Evolutionary conservation across 2,329 filamentous ascomycete genomes (phyloP), one percentile per base, ranked within the genome.

Genomic region (Colletotrichum costaricense): DNA sequence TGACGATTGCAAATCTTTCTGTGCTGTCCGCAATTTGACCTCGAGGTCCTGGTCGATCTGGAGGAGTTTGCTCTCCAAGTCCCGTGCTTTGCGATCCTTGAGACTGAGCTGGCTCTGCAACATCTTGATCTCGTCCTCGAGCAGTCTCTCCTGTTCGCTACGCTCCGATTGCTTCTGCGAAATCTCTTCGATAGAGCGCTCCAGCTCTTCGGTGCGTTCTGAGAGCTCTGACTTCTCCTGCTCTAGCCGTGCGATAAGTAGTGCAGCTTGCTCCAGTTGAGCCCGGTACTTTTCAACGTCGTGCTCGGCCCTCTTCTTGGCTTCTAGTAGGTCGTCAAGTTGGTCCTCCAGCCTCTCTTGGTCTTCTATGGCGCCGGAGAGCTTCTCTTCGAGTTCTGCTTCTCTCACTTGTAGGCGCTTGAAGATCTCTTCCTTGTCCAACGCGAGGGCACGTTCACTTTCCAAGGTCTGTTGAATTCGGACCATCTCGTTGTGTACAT

Each of bases 401-500:
- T 99, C 97, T n/a, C 97, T 93, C 66, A 93, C 86, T 80, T 98
- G 97, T 26, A 99, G 87, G n/a, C 97, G 91, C 80, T 96, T 97
- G 87, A 98, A 99, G 73, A 99, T 99, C 79, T 99, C 97, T 80
- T 99, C 97, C 81, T 99, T 99, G 83, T 99, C 97, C 5, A 99
- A 86, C 1, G 97, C 97, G 55, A 99, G 88, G n/a, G 96, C 94
- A 63, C 97, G 92, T 83, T 99, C 97, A 76, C 95, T 98, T 82
- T 99, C 97, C 2, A 99, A 88, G 0, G 94, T 97, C 78, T 98
- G 95, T 80, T 98, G 95, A 59, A 98, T 94, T 38, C 94, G 92
- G 76, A 95, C 90, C 78, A 98, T 93, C 79, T 99, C 97, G 16
- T 92, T 88, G 77, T 98, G 94, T 2, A 94, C 94, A 74, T 95